These are phyloP conservation scores for Letharia columbiana DNA, from an alignment of 495 filamentous ascomycete species.

Conservation along the genomic window DNA sequence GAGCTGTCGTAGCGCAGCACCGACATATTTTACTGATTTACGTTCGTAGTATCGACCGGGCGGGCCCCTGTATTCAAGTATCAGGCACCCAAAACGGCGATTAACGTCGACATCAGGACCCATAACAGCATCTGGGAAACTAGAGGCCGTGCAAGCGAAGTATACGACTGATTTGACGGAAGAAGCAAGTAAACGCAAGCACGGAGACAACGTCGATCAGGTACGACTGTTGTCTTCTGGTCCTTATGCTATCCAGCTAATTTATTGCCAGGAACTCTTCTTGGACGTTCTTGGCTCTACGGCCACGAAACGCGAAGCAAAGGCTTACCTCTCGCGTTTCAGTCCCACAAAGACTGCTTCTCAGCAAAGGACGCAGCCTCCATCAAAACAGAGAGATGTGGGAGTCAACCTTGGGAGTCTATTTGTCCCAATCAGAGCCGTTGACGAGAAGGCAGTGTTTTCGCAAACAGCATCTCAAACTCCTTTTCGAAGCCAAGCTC, in stretches of 20 bases:
- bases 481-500: conserved; percentile 26
- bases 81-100: background rate
- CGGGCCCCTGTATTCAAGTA: background rate
- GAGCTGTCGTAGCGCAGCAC: background rate
- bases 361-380: background rate
- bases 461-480: conserved; percentile 39
- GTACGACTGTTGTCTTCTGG: background rate
- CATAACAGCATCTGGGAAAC: background rate
- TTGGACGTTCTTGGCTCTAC: conserved; percentile 74
- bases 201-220: conserved; percentile 16
- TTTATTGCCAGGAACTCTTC: conserved; percentile 59
- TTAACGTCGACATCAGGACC: conserved; percentile 12
- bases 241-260: background rate
- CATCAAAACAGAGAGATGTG: conserved; percentile 24
- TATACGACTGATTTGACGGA: conserved; percentile 11
- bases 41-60: background rate
- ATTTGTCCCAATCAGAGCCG: conserved; percentile 50
- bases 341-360: conserved; percentile 35
- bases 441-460: conserved; percentile 57
- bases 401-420: conserved; percentile 56
- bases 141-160: conserved; percentile 4
- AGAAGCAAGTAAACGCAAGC: conserved; percentile 17
- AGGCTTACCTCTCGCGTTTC: conserved; percentile 76
- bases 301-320: conserved; percentile 83
- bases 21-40: background rate